Evolutionary conservation across 2,329 filamentous ascomycete genomes (phyloP), one percentile per base, ranked within the genome.

Genomic region (Exophiala dermatitidis): DNA sequence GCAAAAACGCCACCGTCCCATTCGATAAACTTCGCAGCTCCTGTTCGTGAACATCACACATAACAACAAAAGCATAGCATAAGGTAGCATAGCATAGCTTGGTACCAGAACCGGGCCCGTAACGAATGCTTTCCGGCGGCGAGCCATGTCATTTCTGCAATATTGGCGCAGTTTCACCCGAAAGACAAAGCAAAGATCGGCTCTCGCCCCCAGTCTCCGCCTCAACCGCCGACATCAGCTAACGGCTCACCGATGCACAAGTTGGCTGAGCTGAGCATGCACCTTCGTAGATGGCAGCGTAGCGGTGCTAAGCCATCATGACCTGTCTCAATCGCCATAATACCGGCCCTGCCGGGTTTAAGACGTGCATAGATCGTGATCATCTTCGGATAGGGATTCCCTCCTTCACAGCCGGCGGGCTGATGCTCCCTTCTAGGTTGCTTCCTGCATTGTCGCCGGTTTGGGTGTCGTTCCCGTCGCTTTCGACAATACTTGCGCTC

Each of bases 401-500:
- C 62, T 80, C 76, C 54, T 70, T 68, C 48, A 41, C 56, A 28
- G 69, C 64, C 31, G 74, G 73, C 36, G 74, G 74, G 57, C 72
- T 77, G 44, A 71, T 66, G 59, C 69, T 72, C 29, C 63, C 59
- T 40, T 55, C 57, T 43, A 64, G 61, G 41, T 69, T 73, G 31
- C 45, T 62, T 48, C 64, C 62, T 29, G 57, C 62, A 31, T 75
- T 71, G 62, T 77, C 72, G 38, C 66, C 65, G 55, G 73, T 72
- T 46, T 73, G 67, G 57, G 82, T 75, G 53, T 86, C 83, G 49
- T 72, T 55, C 37, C 29, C 61, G 31, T 69, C 69, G 36, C 62
- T 62, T 36, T 74, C 73, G 52, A 80, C 77, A 7, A 77, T 81
- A 67, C 83, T 94, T 4, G 87, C 89, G 72, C 90, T 87, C 59